Percentiles rank a stretch among this genome's conserved stretches.
phyloP scores from a whole-genome alignment of 495 filamentous ascomycete species.

The Talaromyces stipitatus region DNA sequence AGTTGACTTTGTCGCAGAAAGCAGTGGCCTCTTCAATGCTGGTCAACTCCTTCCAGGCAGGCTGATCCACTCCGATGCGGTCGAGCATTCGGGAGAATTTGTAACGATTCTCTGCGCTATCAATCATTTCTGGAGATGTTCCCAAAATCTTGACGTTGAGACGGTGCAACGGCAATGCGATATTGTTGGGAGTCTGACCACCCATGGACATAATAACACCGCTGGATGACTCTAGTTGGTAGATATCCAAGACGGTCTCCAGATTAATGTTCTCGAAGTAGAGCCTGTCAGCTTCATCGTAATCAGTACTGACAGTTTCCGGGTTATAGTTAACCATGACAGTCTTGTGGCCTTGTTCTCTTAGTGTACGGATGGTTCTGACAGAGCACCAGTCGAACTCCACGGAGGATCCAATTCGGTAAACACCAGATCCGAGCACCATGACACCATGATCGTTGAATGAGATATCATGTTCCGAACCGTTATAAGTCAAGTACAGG shows the following conservation, averaged over 20 bases:
- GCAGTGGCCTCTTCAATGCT: conserved; percentile 77
- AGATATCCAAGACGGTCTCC: conserved; percentile 92
- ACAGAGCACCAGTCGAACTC: conserved; percentile 99
- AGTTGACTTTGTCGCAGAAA: conserved; percentile 83
- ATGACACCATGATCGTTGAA: conserved; percentile 89
- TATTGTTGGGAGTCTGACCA: conserved; percentile 97
- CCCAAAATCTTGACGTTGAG: conserved; percentile 87
- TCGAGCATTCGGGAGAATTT: conserved; percentile 98
- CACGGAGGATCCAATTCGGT: conserved; percentile 94
- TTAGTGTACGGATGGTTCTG: conserved; percentile 84
- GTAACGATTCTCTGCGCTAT: conserved; percentile 93
- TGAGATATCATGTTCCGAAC: conserved; percentile 70
- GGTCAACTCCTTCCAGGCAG: conserved; percentile 94
- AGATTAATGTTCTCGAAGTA: conserved; percentile 98
- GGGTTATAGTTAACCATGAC: conserved; percentile 99
- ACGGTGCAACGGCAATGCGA: conserved; percentile 80
- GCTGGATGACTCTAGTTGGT: conserved; percentile 76
- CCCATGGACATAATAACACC: conserved; percentile 98
- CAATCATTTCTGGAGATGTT: conserved; percentile 98
- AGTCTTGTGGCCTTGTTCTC: conserved; percentile 83
- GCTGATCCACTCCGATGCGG: conserved; percentile 89
- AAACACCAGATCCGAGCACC: conserved; percentile 95
- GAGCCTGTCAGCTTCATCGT: conserved; percentile 89
- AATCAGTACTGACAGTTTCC: conserved; percentile 92
- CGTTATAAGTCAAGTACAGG: conserved; percentile 94